Evolutionary conservation across 2,329 filamentous ascomycete genomes (phyloP).

Genomic region (Dactylellina parvicollis): DNA sequence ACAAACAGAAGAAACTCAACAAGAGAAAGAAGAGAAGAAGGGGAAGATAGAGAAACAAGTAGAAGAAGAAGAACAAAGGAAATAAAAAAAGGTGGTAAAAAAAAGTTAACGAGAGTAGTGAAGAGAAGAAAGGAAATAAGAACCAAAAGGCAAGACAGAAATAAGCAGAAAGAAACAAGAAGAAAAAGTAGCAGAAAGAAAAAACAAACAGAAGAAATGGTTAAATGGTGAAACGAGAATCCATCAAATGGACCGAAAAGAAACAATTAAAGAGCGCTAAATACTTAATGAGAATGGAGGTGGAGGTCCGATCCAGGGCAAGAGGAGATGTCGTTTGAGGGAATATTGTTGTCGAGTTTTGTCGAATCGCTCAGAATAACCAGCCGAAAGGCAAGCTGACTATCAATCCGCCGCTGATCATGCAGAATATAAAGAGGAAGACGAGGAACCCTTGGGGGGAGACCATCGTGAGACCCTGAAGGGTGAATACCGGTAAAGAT

Average conservation of each 20-base stretch:
- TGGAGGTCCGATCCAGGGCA: not conserved
- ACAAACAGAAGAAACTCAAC: not conserved
- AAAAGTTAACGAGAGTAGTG: not conserved
- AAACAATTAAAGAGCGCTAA: not conserved
- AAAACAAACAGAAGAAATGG: not conserved
- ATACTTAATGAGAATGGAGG: not conserved
- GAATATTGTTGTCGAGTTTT: not conserved
- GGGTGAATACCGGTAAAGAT: not conserved
- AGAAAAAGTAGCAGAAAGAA: not conserved
- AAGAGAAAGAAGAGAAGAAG: not conserved
- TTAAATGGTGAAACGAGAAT: not conserved
- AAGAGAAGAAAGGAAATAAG: not conserved
- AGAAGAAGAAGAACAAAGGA: not conserved
- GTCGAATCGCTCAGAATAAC: constrained; percentile 5
- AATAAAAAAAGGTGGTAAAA: not conserved
- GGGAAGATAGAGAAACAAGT: not conserved
- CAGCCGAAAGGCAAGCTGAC: constrained; percentile 15
- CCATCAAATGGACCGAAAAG: not conserved
- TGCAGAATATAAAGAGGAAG: constrained; percentile 16
- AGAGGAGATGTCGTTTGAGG: not conserved
- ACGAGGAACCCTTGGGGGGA: constrained; percentile 14
- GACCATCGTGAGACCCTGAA: not conserved
- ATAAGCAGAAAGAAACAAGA: not conserved
- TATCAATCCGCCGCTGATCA: constrained; percentile 4
- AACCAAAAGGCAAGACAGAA: not conserved